phyloP scores from a whole-genome alignment of 108 stramenopile genomes.

The Nitzschia putrida region DNA sequence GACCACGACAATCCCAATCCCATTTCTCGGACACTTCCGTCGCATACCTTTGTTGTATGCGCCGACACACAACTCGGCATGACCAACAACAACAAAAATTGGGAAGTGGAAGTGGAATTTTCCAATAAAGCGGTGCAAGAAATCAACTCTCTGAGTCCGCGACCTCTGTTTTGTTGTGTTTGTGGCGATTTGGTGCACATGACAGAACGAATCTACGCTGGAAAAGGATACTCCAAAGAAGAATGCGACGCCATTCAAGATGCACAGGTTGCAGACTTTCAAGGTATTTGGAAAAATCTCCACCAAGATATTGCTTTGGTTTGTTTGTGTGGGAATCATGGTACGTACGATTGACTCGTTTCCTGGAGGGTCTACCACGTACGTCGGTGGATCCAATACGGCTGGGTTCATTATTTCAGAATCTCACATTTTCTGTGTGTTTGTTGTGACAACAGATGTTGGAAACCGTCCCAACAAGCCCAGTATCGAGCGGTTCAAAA shows the following conservation, averaged over 20 bases:
- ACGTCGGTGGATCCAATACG: too few relatives aligned
- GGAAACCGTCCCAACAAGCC: conserved; percentile 67
- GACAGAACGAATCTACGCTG: conserved; percentile 49
- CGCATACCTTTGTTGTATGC: conserved; percentile 56
- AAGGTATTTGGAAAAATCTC: conserved; percentile 50
- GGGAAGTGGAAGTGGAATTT: conserved; percentile 66
- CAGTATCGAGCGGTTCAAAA: conserved; percentile 57
- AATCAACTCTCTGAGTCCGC: conserved; percentile 60
- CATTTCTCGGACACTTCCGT: not conserved
- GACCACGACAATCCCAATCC: not conserved
- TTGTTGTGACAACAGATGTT: too few relatives aligned
- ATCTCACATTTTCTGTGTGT: too few relatives aligned
- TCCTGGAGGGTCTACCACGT: too few relatives aligned
- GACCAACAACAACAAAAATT: conserved; percentile 46
- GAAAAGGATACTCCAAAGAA: conserved; percentile 38
- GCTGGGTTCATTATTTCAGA: too few relatives aligned
- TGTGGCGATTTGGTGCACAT: conserved; percentile 80
- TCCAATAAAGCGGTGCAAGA: conserved; percentile 45
- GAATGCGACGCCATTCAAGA: conserved; percentile 70
- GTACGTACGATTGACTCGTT: not conserved
- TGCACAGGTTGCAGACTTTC: conserved; percentile 57
- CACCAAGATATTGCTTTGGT: conserved; percentile 75
- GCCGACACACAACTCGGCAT: conserved; percentile 76
- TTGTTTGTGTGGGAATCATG: conserved; percentile 84
- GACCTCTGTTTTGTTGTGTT: conserved; percentile 66